These are phyloP conservation scores for Ambispora gerdemannii DNA, from an alignment of 192 early-diverging fungal species.

Conservation along the genomic window DNA sequence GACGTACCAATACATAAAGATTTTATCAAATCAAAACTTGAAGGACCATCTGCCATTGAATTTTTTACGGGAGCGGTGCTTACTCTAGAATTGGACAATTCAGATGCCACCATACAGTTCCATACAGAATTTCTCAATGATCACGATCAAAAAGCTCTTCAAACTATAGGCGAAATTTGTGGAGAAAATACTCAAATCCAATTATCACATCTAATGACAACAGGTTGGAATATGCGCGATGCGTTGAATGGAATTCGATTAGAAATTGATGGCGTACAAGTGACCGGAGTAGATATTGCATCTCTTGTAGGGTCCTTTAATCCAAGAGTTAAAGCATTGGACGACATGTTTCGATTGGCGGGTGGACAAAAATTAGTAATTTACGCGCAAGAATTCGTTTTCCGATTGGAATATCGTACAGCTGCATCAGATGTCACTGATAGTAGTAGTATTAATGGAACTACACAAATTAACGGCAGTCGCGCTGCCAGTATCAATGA, in stretches of 20 bases:
- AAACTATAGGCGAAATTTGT: slow-evolving; percentile 21
- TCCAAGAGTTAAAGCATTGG: slow-evolving; percentile 20
- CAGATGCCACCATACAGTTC: slow-evolving; percentile 19
- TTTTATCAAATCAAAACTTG: slow-evolving; percentile 24
- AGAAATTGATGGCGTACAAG: slow-evolving; percentile 30
- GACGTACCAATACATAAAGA: slow-evolving; percentile 27
- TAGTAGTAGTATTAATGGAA: background rate
- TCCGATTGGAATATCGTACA: slow-evolving; percentile 11
- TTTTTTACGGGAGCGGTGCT: slow-evolving; percentile 29
- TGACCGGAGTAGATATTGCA: slow-evolving; percentile 23
- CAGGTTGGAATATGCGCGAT: slow-evolving; percentile 15
- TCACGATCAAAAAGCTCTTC: slow-evolving; percentile 24
- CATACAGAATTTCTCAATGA: slow-evolving; percentile 28
- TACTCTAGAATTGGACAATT: slow-evolving; percentile 15
- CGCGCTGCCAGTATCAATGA: background rate
- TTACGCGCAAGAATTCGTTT: slow-evolving; percentile 28
- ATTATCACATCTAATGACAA: background rate
- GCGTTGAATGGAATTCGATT: slow-evolving; percentile 27
- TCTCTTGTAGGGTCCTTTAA: slow-evolving; percentile 19
- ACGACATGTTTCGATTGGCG: slow-evolving; percentile 24
- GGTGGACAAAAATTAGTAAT: slow-evolving; percentile 19
- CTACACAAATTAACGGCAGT: background rate
- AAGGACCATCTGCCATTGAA: slow-evolving; percentile 19
- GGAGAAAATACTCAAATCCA: slow-evolving; percentile 25
- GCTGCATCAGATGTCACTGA: background rate